Evolutionary conservation across 2,329 filamentous ascomycete species (phyloP).

Genomic region (Monosporascus sp.): DNA sequence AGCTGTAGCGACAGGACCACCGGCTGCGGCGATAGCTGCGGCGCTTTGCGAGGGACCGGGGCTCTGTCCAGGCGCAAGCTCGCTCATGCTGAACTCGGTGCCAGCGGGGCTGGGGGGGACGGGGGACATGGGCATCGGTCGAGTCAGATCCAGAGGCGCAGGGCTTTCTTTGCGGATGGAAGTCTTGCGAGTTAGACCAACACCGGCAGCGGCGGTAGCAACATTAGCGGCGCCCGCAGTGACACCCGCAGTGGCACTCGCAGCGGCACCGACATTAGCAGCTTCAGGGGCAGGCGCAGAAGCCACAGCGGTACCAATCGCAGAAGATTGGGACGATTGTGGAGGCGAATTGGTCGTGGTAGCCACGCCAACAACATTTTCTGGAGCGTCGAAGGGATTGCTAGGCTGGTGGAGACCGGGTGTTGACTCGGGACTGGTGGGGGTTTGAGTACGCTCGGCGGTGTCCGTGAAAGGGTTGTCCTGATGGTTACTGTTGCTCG

Average conservation of each 20-base stretch:
- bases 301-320: constrained; percentile 33
- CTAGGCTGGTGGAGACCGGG: constrained; percentile 22
- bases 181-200: constrained; percentile 44
- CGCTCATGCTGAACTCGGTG: constrained; percentile 58
- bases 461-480: constrained; percentile 69
- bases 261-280: constrained; percentile 16
- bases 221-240: constrained; percentile 35
- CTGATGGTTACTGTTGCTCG: constrained; percentile 43
- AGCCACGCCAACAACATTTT: constrained; percentile 33
- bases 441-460: constrained; percentile 41
- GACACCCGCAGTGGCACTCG: constrained; percentile 15
- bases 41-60: constrained; percentile 45
- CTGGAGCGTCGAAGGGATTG: constrained; percentile 30
- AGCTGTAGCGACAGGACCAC: constrained; percentile 53
- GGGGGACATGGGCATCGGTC: constrained; percentile 25
- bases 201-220: constrained; percentile 32
- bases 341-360: constrained; percentile 28
- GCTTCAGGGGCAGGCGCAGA: constrained; percentile 27
- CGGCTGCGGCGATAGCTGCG: constrained; percentile 58
- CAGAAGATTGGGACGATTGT: constrained; percentile 22
- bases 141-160: constrained; percentile 50
- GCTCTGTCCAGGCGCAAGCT: constrained; percentile 43
- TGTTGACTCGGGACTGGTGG: constrained; percentile 32
- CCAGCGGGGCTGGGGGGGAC: constrained; percentile 55
- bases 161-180: constrained; percentile 52